Evolutionary conservation across 2,329 filamentous ascomycete genomes (phyloP).

Genomic region (Fusarium hainanense): DNA sequence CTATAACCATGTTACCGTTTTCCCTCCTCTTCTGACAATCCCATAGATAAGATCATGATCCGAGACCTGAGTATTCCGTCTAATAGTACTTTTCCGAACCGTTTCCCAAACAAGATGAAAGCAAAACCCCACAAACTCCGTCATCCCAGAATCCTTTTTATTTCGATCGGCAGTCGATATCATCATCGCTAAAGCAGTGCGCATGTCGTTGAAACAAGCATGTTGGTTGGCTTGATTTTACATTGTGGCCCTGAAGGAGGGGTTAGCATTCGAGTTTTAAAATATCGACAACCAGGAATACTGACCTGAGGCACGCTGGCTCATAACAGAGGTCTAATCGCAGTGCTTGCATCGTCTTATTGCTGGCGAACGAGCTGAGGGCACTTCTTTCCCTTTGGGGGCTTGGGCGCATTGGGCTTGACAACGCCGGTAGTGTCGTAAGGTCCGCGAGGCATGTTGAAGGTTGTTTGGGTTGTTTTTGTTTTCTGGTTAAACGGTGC

Average conservation of each 20-base stretch:
- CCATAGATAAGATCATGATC: constrained; percentile 31
- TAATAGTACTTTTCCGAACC: constrained; percentile 45
- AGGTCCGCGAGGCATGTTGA: constrained; percentile 51
- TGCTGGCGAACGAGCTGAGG: constrained; percentile 20
- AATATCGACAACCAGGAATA: neutral
- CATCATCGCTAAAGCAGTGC: constrained; percentile 39
- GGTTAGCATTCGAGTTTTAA: constrained; percentile 19
- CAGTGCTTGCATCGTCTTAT: constrained; percentile 25
- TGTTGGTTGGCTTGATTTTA: constrained; percentile 21
- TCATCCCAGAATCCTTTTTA: constrained; percentile 35
- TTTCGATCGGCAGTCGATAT: constrained; percentile 43
- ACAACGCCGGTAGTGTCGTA: constrained; percentile 54
- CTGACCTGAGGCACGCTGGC: constrained; percentile 32
- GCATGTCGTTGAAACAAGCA: constrained; percentile 32
- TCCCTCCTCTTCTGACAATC: constrained; percentile 39
- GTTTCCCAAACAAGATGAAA: constrained; percentile 39
- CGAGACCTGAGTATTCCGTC: constrained; percentile 41
- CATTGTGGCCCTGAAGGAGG: constrained; percentile 31
- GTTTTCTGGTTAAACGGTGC: neutral
- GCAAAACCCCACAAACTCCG: constrained; percentile 40
- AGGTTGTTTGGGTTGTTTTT: constrained; percentile 10
- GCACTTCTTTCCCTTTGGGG: constrained; percentile 47
- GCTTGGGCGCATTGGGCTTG: constrained; percentile 52
- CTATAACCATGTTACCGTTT: constrained; percentile 42
- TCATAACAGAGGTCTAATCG: constrained; percentile 29